A percentile compares a stretch with the other conserved stretches of the same genome.
phyloP scores from a whole-genome alignment of 805 yeast genomes.

The Yarrowia sp. region DNA sequence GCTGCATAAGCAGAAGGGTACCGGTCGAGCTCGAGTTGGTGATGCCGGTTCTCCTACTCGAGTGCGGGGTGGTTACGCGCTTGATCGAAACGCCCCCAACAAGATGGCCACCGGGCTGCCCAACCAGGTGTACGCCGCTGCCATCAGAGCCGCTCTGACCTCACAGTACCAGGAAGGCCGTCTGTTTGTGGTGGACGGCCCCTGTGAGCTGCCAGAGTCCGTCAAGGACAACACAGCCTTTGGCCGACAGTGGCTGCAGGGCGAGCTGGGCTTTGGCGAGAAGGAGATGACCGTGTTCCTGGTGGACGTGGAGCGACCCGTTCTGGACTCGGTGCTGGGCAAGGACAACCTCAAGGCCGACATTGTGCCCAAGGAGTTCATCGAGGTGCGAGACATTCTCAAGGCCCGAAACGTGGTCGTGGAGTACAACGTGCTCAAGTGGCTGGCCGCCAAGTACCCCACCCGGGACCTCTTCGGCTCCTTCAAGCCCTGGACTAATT shows the following conservation, averaged over 20 bases:
- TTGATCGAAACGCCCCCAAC: conserved; percentile 88
- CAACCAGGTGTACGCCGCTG: conserved; percentile 70
- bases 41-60: conserved; percentile 94
- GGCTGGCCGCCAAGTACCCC: conserved; percentile 51
- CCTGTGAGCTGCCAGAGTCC: conserved; percentile 30
- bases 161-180: conserved; percentile 79
- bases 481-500: conserved; percentile 39
- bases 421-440: conserved; percentile 53
- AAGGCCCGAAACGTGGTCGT: conserved; percentile 78
- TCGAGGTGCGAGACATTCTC: conserved; percentile 81
- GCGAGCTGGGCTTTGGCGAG: conserved; percentile 21
- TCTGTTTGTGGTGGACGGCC: conserved; percentile 69
- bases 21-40: conserved; percentile 95
- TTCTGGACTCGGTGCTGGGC: conserved; percentile 33
- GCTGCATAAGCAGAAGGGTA: conserved; percentile 87
- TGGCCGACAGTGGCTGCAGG: conserved; percentile 36
- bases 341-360: conserved; percentile 54
- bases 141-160: conserved; percentile 82
- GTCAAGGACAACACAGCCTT: conserved; percentile 37
- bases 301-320: conserved; percentile 22
- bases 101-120: conserved; percentile 85
- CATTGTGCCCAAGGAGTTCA: conserved; percentile 73
- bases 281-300: conserved; percentile 36
- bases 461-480: conserved; percentile 33
- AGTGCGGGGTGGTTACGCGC: conserved; percentile 86